Evolutionary conservation across 2,329 filamentous ascomycete genomes (phyloP), one percentile per base, ranked within the genome.

Genomic region (Exophiala sp.): DNA sequence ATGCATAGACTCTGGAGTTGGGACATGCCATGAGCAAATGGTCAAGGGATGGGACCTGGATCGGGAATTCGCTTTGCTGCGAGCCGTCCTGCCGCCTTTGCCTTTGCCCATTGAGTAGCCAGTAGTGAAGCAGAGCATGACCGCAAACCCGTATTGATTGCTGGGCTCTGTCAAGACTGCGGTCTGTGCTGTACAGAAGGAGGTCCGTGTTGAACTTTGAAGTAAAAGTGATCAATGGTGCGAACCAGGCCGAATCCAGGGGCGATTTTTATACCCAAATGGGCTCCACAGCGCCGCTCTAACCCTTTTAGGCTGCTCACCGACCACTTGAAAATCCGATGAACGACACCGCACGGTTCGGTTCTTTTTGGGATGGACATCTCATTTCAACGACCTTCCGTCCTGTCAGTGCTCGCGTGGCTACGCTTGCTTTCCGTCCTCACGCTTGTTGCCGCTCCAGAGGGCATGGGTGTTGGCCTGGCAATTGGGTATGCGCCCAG

Each of bases 161-260:
- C 13, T 37, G 34, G 14, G 34, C 34, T 37, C 5, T 37, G 14
- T 37, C 16, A 16, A 5, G 5, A 11, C 2, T n/a, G 14, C 19
- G 34, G 34, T 37, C 34, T 37, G 34, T 37, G 34, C n/a, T n/a
- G n/a, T n/a, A n/a, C n/a, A n/a, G n/a, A n/a, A 37, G 34, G 14
- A 18, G 34, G 14, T 18, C 34, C n/a, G 34, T 18, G n/a, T 8
- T 8, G 34, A 37, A 8, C 14, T 9, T 34, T 6, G 24, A 27
- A 27, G 6, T 27, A 10, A 5, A 5, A 5, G 24, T 27, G 24
- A 6, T 34, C 30, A n/a, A 34, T 6, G 10, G 13, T n/a, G 8
- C 1, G 30, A n/a, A 37, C 34, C 8, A 37, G 34, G 34, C 34
- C 34, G 13, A n/a, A 32, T 37, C 14, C 34, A 37, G 30, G 30